These are phyloP conservation scores for Xylariaceae sp. DNA, from an alignment of 2,329 filamentous ascomycete genomes.

Conservation along the genomic window DNA sequence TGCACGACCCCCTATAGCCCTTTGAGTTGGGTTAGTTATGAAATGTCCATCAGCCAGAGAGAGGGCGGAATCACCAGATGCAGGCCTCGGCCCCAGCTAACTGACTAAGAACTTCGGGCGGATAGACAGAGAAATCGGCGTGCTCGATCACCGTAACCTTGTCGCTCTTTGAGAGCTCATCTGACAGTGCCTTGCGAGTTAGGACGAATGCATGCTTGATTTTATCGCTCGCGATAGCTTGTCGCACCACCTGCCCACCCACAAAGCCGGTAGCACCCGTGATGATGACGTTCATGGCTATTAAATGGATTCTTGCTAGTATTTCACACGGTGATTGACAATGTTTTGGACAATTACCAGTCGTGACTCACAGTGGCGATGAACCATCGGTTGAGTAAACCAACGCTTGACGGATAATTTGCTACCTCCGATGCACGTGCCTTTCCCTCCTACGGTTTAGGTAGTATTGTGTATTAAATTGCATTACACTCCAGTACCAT, in stretches of 20 bases:
- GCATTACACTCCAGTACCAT: too few species aligned
- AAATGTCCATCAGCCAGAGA: not conserved
- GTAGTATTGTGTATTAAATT: not conserved
- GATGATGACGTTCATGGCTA: conserved; percentile 60
- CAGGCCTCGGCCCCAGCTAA: conserved; percentile 61
- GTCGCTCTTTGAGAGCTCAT: conserved; percentile 49
- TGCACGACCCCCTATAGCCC: conserved; percentile 51
- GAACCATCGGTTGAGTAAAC: too few species aligned
- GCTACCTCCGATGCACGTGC: not conserved
- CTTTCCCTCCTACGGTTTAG: not conserved
- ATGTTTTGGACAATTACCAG: not conserved
- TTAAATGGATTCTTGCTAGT: too few species aligned
- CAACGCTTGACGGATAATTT: too few species aligned
- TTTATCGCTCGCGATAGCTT: conserved; percentile 54
- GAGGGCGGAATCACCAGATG: conserved; percentile 62
- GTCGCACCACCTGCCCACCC: conserved; percentile 57
- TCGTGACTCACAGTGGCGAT: not conserved
- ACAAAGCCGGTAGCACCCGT: conserved; percentile 45
- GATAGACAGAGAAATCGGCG: conserved; percentile 59
- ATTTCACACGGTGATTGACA: too few species aligned
- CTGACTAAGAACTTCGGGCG: conserved; percentile 51
- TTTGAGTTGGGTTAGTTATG: conserved; percentile 27
- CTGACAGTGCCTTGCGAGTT: conserved; percentile 52
- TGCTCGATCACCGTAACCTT: conserved; percentile 58
- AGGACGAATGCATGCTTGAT: conserved; percentile 60